Base-by-base conservation (phyloP, 768 basidiomycete genomes). In the Clitopilus passeckerianus region DNA sequence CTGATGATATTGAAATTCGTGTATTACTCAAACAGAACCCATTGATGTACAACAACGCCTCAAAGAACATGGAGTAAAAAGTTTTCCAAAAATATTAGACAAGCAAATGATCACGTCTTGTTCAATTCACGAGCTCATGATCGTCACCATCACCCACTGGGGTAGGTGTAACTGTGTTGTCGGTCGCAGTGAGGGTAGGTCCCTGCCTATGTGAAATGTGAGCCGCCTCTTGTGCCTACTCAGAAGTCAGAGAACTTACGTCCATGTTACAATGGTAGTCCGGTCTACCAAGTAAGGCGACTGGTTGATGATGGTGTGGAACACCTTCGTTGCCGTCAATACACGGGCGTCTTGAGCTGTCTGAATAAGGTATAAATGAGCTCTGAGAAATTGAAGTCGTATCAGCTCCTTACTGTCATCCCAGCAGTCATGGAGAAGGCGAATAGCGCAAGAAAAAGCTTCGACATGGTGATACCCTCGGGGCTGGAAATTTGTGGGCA, bases 251-350 rank as follows among this genome's bases (percentile, higher is more conserved):
- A 22, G 14, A 20, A 60, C 69, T 68, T 35, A 70, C 67, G 65
- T 70, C 67, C 68, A 69, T 24, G 63, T 58, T 24, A 66, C 53
- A 2, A 67, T 69, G 15, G 63, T 65, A 6, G 68, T 68, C n/a
- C 16, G 54, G 53, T 65, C 65, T 1, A 71, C 64, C 10, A 71
- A 52, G 63, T 63, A 71, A 16, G 68, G 70, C 8, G 66, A 61
- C 41, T 65, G 41, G 23, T 57, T 56, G 15, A 66, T 57, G 15
- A 68, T 41, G 14, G 65, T 62, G 44, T 68, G 68, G 44, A 54
- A 55, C n/a, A 69, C 58, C 46, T 57, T 53, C 23, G 62, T 58
- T 6, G 63, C 70, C 3, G 66, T 65, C 30, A 69, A 37, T 6
- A 69, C 62, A 1, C 12, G 50, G 15, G 34, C n/a, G n/a, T n/a